Evolutionary conservation across 148 eudicot genomes (phyloP).

Genomic region (Rhododendron williamsianum): DNA sequence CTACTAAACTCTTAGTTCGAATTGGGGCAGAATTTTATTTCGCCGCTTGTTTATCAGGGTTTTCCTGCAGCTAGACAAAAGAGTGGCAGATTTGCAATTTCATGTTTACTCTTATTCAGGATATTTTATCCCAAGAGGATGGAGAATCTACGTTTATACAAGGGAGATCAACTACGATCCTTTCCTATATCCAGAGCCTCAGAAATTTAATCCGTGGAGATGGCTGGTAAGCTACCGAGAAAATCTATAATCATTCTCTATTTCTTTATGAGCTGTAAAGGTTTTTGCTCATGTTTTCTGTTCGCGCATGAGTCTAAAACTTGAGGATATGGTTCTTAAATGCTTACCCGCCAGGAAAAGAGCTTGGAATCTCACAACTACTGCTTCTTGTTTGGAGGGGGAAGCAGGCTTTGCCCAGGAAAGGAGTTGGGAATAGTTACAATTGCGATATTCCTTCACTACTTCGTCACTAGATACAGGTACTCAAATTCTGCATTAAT

Average conservation of each 20-base stretch:
- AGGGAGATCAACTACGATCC: slow-evolving; percentile 85
- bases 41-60: neutral
- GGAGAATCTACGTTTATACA: slow-evolving; percentile 84
- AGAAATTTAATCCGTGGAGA: slow-evolving; percentile 82
- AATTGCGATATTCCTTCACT: slow-evolving; percentile 69
- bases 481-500: slow-evolving; percentile 7
- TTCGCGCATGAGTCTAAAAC: neutral
- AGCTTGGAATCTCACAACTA: slow-evolving; percentile 52
- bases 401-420: slow-evolving; percentile 70
- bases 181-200: slow-evolving; percentile 61
- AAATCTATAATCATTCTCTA: neutral
- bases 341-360: slow-evolving; percentile 36
- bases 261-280: neutral
- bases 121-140: slow-evolving; percentile 65
- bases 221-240: slow-evolving; percentile 57
- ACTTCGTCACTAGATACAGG: slow-evolving; percentile 78
- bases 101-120: slow-evolving; percentile 23
- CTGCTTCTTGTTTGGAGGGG: slow-evolving; percentile 70
- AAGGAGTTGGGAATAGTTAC: slow-evolving; percentile 64
- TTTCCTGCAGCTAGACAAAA: neutral
- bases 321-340: neutral
- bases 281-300: neutral
- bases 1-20: neutral
- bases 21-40: neutral
- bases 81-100: neutral